These are phyloP conservation scores for Phaeolepiota aurea DNA, from an alignment of 768 basidiomycete genomes.

Conservation along the genomic window DNA sequence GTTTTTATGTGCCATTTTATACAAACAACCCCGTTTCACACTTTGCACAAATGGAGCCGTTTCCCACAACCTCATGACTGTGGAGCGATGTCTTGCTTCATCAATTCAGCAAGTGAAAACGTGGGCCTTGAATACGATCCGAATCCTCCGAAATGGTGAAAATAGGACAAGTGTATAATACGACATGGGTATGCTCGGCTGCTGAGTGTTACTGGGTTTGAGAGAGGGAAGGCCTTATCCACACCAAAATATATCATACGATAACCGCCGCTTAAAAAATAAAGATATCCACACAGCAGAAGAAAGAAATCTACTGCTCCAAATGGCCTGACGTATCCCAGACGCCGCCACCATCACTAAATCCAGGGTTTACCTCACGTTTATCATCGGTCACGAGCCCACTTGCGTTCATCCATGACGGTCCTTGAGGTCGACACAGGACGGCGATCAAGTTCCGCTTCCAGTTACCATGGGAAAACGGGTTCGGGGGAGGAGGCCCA, in stretches of 20 bases:
- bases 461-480: conserved; percentile 79
- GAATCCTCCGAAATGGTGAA: not conserved
- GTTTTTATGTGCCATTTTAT: too few species aligned
- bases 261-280: too few species aligned
- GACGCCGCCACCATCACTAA: conserved; percentile 10
- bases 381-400: conserved; percentile 62
- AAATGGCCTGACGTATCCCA: conserved; percentile 3
- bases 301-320: not conserved
- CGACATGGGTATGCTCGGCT: too few species aligned
- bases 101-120: conserved; percentile 8
- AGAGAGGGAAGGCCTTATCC: not conserved
- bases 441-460: conserved; percentile 66
- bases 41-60: not conserved
- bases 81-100: conserved; percentile 22
- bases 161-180: too few species aligned
- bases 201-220: not conserved
- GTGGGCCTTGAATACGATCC: not conserved
- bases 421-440: conserved; percentile 73
- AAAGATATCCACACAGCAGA: not conserved
- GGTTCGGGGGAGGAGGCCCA: conserved; percentile 67
- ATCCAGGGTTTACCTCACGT: conserved; percentile 68
- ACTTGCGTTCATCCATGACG: conserved; percentile 67
- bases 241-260: not conserved
- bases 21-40: not conserved
- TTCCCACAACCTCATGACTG: conserved; percentile 26